Evolutionary conservation across 768 basidiomycete genomes (phyloP).

Genomic region (Daedaleopsis nitida): DNA sequence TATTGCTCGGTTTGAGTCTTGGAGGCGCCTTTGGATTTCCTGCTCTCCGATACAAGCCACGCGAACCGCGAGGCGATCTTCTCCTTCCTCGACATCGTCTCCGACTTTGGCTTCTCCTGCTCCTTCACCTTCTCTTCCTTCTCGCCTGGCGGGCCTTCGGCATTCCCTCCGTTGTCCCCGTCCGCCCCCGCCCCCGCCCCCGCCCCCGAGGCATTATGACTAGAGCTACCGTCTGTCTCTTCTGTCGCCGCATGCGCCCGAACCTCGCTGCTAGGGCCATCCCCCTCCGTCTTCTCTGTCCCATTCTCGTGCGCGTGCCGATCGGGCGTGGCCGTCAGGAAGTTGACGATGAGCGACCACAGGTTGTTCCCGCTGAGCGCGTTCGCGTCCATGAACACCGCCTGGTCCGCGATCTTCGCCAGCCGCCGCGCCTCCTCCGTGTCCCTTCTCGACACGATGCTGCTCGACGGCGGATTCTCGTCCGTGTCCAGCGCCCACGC

Average conservation of each 20-base stretch:
- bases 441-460: constrained; percentile 88
- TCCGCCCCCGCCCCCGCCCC: too few relatives aligned
- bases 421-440: constrained; percentile 76
- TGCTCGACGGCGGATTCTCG: constrained; percentile 88
- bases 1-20: neutral
- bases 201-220: too few relatives aligned
- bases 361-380: constrained; percentile 68
- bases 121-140: neutral
- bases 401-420: constrained; percentile 73
- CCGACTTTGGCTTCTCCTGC: neutral
- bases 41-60: constrained; percentile 21
- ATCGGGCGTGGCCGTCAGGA: constrained; percentile 57
- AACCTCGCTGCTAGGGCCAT: neutral
- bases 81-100: constrained; percentile 12
- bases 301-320: constrained; percentile 25
- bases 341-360: constrained; percentile 68
- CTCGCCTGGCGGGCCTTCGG: neutral
- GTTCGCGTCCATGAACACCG: constrained; percentile 57
- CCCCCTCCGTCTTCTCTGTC: neutral
- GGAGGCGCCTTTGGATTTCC: constrained; percentile 9
- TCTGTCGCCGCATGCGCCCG: neutral
- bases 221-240: neutral
- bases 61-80: constrained; percentile 24
- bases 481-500: constrained; percentile 81
- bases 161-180: neutral